Evolutionary conservation across 2,329 filamentous ascomycete genomes (phyloP), one percentile per base, ranked within the genome.

Genomic region (Trichoderma sp.): DNA sequence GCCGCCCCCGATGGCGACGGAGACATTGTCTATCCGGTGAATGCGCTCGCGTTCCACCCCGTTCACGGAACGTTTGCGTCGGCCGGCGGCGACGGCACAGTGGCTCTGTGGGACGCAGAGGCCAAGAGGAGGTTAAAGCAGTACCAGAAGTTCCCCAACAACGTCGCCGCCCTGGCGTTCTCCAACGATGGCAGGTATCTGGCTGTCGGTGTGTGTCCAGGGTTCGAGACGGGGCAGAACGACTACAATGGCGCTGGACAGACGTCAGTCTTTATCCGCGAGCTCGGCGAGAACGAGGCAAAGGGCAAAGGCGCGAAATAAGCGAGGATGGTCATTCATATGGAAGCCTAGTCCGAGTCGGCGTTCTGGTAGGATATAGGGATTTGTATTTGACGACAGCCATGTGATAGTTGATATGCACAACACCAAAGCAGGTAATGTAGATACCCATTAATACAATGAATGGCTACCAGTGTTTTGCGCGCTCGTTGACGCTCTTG

Each of bases 31-130:
- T 97, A 93, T 73, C 93, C 93, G 0, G 93, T 97, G 70, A 95
- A 97, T 74, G 90, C 93, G 3, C 83, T 97, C 7, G 88, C 91
- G 0, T 97, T 96, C 79, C 93, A 97, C 76, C 92, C 92, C 0
- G 78, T 90, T 3, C 85, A 86, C 73, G 92, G 92, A 67, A 96
- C 92, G 0, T 97, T 97, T 76, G 93, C 93, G 0, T 92, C 90
- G 14, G 93, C 92, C 30, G 93, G 93, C 51, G 93, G 93, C 34
- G 93, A 97, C 74, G 92, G 92, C 43, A 91, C 93, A 9, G 92
- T 97, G n/a, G 91, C 92, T 5, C 79, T 97, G 50, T 97, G 93
- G 93, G 93, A 97, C 75, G 93, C 91, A 10, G 88, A 93, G 71
- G 91, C 91, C 64, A 97, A 97, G 86, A 85, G 93, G 72, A 86